Conservation (phyloP, 2,329 filamentous ascomycete species). For the Diaporthe citrichinensis region DNA sequence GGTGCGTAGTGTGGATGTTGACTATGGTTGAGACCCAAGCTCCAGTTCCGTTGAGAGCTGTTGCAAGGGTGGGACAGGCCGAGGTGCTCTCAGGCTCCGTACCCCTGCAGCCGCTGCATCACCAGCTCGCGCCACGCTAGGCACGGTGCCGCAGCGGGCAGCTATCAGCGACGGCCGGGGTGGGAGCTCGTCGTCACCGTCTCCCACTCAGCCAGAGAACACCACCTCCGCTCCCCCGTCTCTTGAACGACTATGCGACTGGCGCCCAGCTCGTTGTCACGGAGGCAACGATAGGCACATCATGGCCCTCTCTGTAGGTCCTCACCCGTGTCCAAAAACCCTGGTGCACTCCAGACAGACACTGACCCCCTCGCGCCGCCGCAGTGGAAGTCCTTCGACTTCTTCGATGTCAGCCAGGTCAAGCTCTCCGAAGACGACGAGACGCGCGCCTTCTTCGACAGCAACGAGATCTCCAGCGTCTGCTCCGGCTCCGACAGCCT, state of each 20-base stretch:
- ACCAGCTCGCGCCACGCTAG: conserved; percentile 26
- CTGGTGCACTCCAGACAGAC: background rate
- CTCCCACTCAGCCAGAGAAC: background rate
- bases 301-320: conserved; percentile 36
- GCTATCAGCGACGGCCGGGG: background rate
- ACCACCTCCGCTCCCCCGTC: background rate
- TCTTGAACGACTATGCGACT: conserved; percentile 17
- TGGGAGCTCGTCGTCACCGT: conserved; percentile 19
- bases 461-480: conserved; percentile 85
- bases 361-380: background rate
- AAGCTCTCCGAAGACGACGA: conserved; percentile 81
- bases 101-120: conserved; percentile 25
- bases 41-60: background rate
- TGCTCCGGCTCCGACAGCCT: conserved; percentile 91
- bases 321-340: too few species aligned
- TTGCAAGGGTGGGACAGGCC: background rate
- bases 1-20: background rate
- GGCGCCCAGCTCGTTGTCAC: conserved; percentile 22
- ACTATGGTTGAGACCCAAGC: background rate
- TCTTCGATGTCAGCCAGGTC: conserved; percentile 95
- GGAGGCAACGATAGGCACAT: conserved; percentile 31
- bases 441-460: conserved; percentile 82
- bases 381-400: conserved; percentile 99
- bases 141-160: conserved; percentile 20
- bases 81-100: background rate